Base-by-base conservation (phyloP, 2,329 filamentous ascomycete genomes). In the Alternaria conjuncta region DNA sequence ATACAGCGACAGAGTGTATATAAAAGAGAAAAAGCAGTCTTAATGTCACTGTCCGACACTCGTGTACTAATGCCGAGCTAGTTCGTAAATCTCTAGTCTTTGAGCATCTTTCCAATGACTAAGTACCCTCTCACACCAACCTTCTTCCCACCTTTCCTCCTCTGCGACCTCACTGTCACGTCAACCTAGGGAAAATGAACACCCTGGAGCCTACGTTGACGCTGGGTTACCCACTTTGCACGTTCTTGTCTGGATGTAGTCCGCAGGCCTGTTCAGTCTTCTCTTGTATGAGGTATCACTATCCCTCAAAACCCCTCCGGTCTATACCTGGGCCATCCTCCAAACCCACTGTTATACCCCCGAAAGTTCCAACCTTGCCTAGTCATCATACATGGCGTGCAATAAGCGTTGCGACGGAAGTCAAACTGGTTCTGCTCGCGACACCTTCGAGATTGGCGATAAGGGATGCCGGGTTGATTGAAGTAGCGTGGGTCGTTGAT, bases 401-500 rank as follows among this genome's bases (percentile, higher is more conserved):
- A 66, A 15, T 49, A 61, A 2, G 43, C 54, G n/a, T 56, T 32
- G 3, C 25, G n/a, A 8, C 20, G n/a, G 12, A 26, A 36, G 11
- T 64, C 26, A 13, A 47, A 36, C 3, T 18, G 26, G 20, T 26
- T 50, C 55, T 61, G 51, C 30, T 46, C 13, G 12, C 21, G 51
- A 11, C 65, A 63, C 5, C 47, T 26, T 18, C 26, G 11, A 1
- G 58, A 55, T 23, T 57, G 62, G 9, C n/a, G 18, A 20, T 62
- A 67, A 4, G 62, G 65, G 1, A 67, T n/a, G 1, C 59, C 55
- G 12, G 54, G 41, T n/a, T 55, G 57, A 12, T 28, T 21, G 6
- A 64, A 41, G 28, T 61, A 58, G 9, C 26, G n/a, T 3, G 57
- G 47, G 4, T 66, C 49, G 30, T 64, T 66, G 36, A 66, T 64